Conservation (phyloP, 306 rosid genomes). For the Casuarina glauca region DNA sequence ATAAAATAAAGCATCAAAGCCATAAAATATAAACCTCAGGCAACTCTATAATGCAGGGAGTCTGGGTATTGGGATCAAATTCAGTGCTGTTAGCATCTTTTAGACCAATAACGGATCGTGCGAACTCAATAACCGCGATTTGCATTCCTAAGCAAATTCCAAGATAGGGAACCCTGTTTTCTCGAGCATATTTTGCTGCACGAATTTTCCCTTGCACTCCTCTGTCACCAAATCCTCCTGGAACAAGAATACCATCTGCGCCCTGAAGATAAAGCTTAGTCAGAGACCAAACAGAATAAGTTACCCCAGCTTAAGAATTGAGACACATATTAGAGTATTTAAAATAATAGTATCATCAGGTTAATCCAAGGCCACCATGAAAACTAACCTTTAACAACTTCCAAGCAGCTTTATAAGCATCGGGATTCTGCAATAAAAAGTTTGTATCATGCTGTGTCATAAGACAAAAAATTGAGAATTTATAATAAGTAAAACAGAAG, state of each 20-base stretch:
- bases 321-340: background rate
- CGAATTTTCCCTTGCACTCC: conserved; percentile 92
- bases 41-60: conserved; percentile 85
- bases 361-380: background rate
- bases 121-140: conserved; percentile 84
- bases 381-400: conserved; percentile 68
- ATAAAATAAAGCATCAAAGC: background rate
- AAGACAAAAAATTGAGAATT: conserved; percentile 7
- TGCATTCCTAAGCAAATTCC: conserved; percentile 98
- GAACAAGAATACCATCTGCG: conserved; percentile 85
- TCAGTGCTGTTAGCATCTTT: conserved; percentile 85
- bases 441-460: conserved; percentile 1
- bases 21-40: conserved; percentile 64
- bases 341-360: background rate
- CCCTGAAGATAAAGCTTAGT: conserved; percentile 53
- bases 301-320: background rate
- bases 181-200: conserved; percentile 88
- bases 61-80: conserved; percentile 66
- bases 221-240: conserved; percentile 96
- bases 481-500: background rate
- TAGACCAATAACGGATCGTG: conserved; percentile 79
- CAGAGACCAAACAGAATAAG: conserved; percentile 12
- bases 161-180: conserved; percentile 67
- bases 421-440: conserved; percentile 57
- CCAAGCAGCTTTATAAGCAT: conserved; percentile 70